Conservation (phyloP, 805 yeast genomes). For the Dipodascus albidus region DNA sequence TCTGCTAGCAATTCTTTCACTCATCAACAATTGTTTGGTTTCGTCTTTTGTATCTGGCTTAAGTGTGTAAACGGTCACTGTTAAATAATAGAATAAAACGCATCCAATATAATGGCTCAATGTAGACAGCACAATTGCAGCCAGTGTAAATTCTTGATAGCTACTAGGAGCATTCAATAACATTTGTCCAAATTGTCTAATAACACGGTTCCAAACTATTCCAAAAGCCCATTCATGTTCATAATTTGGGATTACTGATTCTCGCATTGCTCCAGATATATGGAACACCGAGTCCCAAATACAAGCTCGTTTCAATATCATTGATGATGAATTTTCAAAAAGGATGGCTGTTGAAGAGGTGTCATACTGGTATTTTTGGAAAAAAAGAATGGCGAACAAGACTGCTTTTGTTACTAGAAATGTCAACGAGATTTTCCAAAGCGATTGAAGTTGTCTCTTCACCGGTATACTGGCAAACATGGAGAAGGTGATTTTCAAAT, state of each 20-base stretch:
- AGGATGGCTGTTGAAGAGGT: conserved; percentile 7
- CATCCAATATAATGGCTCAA: conserved; percentile 42
- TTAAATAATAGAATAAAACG: not conserved
- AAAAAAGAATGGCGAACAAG: not conserved
- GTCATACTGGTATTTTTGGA: not conserved
- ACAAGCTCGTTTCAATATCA: conserved; percentile 30
- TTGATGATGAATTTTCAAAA: conserved; percentile 4
- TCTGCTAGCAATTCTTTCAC: conserved; percentile 22
- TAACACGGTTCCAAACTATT: conserved; percentile 56
- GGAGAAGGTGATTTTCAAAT: not conserved
- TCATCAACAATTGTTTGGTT: conserved; percentile 10
- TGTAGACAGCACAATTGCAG: conserved; percentile 35
- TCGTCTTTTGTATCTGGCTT: not conserved
- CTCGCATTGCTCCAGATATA: conserved; percentile 40
- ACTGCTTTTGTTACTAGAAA: not conserved
- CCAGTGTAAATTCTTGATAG: conserved; percentile 27
- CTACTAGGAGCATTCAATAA: conserved; percentile 6
- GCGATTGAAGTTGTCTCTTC: not conserved
- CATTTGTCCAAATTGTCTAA: conserved; percentile 18
- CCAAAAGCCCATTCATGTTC: conserved; percentile 92
- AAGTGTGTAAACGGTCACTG: not conserved
- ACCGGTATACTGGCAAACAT: not conserved
- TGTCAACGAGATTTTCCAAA: not conserved
- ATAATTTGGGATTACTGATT: conserved; percentile 30
- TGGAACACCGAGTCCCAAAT: conserved; percentile 87